Conservation (phyloP, 2,329 filamentous ascomycete genomes). For the Knufia fluminis region DNA sequence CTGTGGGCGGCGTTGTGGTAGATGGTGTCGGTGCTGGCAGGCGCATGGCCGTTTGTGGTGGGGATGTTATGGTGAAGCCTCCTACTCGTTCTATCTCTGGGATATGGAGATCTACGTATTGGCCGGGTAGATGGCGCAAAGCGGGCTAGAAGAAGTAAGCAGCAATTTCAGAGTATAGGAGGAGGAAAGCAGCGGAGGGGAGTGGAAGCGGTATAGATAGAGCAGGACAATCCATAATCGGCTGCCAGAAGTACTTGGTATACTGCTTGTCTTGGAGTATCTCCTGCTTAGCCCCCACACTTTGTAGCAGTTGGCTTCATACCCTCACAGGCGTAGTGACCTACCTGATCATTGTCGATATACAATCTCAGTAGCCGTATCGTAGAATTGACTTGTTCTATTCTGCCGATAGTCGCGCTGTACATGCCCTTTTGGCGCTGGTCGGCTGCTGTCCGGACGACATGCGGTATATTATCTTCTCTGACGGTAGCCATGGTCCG, state of each 20-base stretch:
- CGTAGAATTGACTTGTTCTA: slow-evolving; percentile 56
- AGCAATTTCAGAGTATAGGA: slow-evolving; percentile 41
- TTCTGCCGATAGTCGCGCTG: slow-evolving; percentile 49
- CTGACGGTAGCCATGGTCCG: slow-evolving; percentile 24
- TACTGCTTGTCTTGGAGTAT: no score
- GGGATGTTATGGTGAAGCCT: slow-evolving; percentile 80
- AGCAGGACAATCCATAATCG: no score
- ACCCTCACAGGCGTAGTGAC: no score
- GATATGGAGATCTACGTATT: slow-evolving; percentile 79
- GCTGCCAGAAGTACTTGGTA: no score
- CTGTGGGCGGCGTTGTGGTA: slow-evolving; percentile 18
- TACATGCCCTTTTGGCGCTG: slow-evolving; percentile 60
- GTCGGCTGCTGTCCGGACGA: slow-evolving; percentile 64
- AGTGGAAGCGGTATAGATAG: no score
- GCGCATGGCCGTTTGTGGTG: slow-evolving; percentile 42
- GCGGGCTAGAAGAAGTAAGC: slow-evolving; percentile 22
- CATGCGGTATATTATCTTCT: slow-evolving; percentile 43
- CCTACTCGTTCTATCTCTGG: slow-evolving; percentile 62
- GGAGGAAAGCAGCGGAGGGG: no score
- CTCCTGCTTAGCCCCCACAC: no score
- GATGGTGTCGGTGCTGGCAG: slow-evolving; percentile 14
- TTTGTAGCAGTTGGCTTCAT: no score
- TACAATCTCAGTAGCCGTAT: slow-evolving; percentile 60
- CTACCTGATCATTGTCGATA: slow-evolving; percentile 40
- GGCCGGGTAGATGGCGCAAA: slow-evolving; percentile 64